phyloP scores from a whole-genome alignment of 164 flowering plant genomes.

The Chimonanthus salicifolius region DNA sequence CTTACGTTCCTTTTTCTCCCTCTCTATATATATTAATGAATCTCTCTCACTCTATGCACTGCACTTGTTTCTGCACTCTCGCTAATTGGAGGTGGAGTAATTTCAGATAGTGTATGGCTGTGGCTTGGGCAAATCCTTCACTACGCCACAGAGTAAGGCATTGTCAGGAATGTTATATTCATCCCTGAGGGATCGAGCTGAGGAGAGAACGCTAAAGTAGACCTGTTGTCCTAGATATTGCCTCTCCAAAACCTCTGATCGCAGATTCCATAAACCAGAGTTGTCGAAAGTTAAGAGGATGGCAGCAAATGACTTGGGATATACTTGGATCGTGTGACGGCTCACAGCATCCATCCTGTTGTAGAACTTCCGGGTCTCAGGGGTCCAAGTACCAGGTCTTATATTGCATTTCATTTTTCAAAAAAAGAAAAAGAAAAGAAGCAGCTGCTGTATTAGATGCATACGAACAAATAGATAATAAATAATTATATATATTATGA shows the following conservation, averaged over 20 bases:
- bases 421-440: no score
- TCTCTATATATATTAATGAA: no score
- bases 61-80: not conserved
- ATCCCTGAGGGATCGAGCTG: constrained; percentile 37
- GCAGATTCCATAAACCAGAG: constrained; percentile 50
- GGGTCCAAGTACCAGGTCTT: constrained; percentile 41
- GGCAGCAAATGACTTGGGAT: constrained; percentile 47
- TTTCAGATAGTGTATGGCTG: constrained; percentile 25
- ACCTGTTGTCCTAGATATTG: constrained; percentile 46
- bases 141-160: constrained; percentile 28
- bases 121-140: constrained; percentile 34
- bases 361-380: constrained; percentile 41
- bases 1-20: no score
- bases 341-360: constrained; percentile 46
- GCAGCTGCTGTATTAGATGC: no score
- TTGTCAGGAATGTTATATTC: constrained; percentile 38
- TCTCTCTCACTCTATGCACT: no score
- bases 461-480: no score
- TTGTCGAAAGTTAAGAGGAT: constrained; percentile 46
- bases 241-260: constrained; percentile 31
- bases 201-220: constrained; percentile 38
- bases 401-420: constrained; percentile 15
- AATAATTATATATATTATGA: no score
- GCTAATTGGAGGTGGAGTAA: not conserved
- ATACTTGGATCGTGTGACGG: constrained; percentile 46